phyloP scores from a whole-genome alignment of 768 basidiomycete species.

The Termitomyces sp. region DNA sequence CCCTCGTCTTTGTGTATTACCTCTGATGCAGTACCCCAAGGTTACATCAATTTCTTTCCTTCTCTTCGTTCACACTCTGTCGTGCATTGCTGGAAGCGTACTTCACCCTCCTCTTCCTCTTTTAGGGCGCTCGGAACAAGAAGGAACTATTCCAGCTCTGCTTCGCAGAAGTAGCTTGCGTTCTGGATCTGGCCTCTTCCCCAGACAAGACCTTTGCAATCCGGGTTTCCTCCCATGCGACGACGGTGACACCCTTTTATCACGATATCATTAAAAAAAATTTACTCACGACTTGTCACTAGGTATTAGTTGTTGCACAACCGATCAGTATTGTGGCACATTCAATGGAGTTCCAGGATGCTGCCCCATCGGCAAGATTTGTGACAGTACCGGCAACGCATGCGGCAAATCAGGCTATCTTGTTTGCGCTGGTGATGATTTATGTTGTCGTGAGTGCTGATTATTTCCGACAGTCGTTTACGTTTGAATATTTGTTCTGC shows the following conservation, averaged over 20 bases:
- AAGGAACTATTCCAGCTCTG: slow-evolving; percentile 1
- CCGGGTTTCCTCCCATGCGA: slow-evolving; percentile 8
- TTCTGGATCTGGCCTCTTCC: background rate
- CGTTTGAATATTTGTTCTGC: background rate
- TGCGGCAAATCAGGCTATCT: background rate
- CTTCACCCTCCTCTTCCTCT: background rate
- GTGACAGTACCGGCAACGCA: background rate
- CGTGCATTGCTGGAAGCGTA: background rate
- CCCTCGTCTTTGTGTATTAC: background rate
- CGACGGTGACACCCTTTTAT: slow-evolving; percentile 3
- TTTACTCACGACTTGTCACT: background rate
- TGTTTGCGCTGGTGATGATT: background rate
- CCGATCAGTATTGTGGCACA: background rate
- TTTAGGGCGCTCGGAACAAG: background rate
- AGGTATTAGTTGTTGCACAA: background rate
- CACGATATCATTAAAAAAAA: background rate
- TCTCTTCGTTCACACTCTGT: background rate
- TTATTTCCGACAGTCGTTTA: background rate
- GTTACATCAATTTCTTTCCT: background rate
- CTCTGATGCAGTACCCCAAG: background rate
- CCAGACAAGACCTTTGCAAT: slow-evolving; percentile 1
- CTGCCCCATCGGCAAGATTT: background rate
- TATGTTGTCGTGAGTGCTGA: slow-evolving; percentile 1
- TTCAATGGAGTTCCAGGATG: background rate
- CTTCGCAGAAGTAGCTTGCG: slow-evolving; percentile 4